Evolutionary conservation across 2,329 filamentous ascomycete genomes (phyloP).

Genomic region (Colletotrichum sp.): DNA sequence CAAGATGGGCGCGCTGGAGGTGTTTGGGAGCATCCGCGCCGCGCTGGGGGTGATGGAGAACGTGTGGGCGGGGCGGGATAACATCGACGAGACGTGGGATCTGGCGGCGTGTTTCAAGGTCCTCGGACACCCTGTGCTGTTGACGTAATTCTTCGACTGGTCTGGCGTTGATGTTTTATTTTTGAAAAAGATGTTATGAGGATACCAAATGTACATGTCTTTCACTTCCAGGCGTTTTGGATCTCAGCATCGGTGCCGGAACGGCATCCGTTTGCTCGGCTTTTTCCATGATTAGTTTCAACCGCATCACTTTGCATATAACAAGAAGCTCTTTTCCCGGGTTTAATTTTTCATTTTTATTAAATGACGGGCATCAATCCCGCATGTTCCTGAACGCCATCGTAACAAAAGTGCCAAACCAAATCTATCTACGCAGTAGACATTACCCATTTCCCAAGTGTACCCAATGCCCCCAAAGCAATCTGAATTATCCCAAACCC

Average conservation of each 20-base stretch:
- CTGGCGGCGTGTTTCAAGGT: slow-evolving; percentile 46
- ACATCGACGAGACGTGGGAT: slow-evolving; percentile 49
- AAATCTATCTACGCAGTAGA: slow-evolving; percentile 22
- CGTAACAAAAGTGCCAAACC: not conserved
- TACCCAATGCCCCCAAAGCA: not conserved
- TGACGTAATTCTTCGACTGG: too few relatives aligned
- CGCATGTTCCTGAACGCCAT: not conserved
- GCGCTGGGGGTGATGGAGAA: slow-evolving; percentile 50
- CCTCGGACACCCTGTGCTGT: slow-evolving; percentile 42
- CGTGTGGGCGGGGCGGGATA: slow-evolving; percentile 46
- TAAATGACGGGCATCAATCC: not conserved
- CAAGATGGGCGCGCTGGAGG: slow-evolving; percentile 44
- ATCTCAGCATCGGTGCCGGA: not conserved
- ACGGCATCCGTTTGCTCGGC: not conserved
- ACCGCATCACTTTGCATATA: not conserved
- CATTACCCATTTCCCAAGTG: slow-evolving; percentile 6
- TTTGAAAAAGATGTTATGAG: not conserved
- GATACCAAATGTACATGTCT: not conserved
- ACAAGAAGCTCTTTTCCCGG: not conserved
- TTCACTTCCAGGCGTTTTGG: not conserved
- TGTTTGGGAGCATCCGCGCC: slow-evolving; percentile 51
- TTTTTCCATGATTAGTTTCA: not conserved
- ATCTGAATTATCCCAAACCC: not conserved
- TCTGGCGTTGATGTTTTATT: not conserved
- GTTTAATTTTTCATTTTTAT: not conserved